Conservation (phyloP, 169 alveolate species). For the Cryptosporidium andersoni region DNA sequence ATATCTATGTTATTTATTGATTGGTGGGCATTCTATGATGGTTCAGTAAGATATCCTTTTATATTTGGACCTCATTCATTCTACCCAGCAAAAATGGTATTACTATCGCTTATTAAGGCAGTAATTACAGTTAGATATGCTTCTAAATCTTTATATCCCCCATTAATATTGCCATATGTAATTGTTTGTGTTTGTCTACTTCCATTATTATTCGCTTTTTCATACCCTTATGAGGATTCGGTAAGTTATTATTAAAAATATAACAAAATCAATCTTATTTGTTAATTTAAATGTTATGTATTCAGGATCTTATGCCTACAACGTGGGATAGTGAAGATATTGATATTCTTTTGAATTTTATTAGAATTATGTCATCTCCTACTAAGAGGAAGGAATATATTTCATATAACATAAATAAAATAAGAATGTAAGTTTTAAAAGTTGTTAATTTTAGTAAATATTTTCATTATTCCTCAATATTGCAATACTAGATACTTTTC, state of each 20-base stretch:
- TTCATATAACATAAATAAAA: background rate
- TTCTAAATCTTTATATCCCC: conserved; percentile 3
- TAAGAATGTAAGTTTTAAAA: conserved; percentile 35
- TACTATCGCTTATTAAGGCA: conserved; percentile 38
- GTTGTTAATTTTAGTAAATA: background rate
- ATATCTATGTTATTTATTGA: conserved; percentile 10
- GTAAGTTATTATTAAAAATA: conserved; percentile 20
- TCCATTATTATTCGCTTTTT: conserved; percentile 61
- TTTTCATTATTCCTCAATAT: background rate
- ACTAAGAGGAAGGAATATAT: conserved; percentile 36
- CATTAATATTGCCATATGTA: conserved; percentile 53
- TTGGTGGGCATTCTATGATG: conserved; percentile 67
- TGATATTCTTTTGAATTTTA: conserved; percentile 13
- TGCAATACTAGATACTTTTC: conserved; percentile 16
- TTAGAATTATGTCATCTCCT: background rate
- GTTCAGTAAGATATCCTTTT: conserved; percentile 35
- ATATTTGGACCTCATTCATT: conserved; percentile 48
- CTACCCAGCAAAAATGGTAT: conserved; percentile 42
- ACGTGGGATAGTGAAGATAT: conserved; percentile 53
- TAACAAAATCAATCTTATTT: background rate
- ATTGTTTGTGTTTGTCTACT: conserved; percentile 26
- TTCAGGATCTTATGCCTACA: conserved; percentile 10
- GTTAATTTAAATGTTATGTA: background rate
- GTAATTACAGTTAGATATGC: conserved; percentile 23
- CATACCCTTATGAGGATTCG: conserved; percentile 67